Conservation (phyloP, 805 yeast species). For the Wickerhamiella kurtzmanii region DNA sequence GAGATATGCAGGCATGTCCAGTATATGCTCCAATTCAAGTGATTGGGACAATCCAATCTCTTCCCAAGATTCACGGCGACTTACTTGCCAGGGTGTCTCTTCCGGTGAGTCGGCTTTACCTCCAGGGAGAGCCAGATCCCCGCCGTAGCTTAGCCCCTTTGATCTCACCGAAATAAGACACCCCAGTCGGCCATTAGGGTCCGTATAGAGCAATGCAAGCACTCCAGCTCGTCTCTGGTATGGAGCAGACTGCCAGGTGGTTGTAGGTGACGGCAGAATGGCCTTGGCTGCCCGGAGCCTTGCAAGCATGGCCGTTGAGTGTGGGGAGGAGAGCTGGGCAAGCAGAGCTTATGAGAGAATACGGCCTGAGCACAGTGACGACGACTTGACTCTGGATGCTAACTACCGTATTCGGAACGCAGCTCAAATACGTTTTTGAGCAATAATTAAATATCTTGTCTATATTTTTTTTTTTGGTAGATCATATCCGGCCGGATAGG, state of each 20-base stretch:
- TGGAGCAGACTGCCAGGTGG: constrained; percentile 5
- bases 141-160: constrained; percentile 59
- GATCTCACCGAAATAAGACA: constrained; percentile 61
- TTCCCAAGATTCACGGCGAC: constrained; percentile 74
- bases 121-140: constrained; percentile 88
- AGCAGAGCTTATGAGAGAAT: not conserved
- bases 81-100: constrained; percentile 57
- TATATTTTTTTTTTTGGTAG: too few relatives aligned
- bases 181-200: not conserved
- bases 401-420: too few relatives aligned
- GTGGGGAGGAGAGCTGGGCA: too few relatives aligned
- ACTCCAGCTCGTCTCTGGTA: constrained; percentile 7
- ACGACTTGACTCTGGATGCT: too few relatives aligned
- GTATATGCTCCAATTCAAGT: constrained; percentile 12
- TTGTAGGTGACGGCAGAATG: constrained; percentile 3
- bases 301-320: not conserved
- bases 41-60: constrained; percentile 54
- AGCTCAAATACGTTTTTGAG: not conserved
- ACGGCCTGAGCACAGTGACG: too few relatives aligned
- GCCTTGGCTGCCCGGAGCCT: not conserved
- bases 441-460: too few relatives aligned
- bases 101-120: constrained; percentile 65
- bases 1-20: constrained; percentile 60
- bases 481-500: too few relatives aligned
- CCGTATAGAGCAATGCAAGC: constrained; percentile 7